phyloP scores from a whole-genome alignment of 2,329 filamentous ascomycete genomes.

The Ophiobolus disseminans region DNA sequence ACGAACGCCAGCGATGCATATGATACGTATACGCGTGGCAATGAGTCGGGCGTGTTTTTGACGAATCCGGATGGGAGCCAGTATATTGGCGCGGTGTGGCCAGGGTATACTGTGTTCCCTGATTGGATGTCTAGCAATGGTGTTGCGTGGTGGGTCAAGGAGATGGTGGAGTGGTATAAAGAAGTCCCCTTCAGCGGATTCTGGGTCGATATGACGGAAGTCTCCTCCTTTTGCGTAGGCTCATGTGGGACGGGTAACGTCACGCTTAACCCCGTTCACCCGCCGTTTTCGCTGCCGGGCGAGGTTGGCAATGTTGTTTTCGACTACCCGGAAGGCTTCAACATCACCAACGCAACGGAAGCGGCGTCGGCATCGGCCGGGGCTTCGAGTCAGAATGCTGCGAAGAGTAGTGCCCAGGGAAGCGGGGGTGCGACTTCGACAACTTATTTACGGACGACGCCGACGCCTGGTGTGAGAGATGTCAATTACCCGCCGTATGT shows the following conservation, averaged over 20 bases:
- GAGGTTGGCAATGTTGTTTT: conserved; percentile 67
- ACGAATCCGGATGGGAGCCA: conserved; percentile 62
- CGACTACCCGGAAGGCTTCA: conserved; percentile 73
- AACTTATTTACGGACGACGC: conserved; percentile 64
- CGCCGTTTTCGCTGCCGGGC: conserved; percentile 69
- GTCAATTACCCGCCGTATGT: conserved; percentile 78
- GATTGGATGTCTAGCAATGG: conserved; percentile 68
- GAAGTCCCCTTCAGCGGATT: conserved; percentile 61
- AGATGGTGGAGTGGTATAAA: conserved; percentile 60
- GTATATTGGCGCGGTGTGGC: conserved; percentile 65
- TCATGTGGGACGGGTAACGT: conserved; percentile 73
- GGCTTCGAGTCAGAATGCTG: conserved; percentile 59
- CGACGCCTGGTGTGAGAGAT: conserved; percentile 69
- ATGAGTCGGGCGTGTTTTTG: conserved; percentile 58
- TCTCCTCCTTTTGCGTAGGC: conserved; percentile 71
- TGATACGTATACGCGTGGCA: conserved; percentile 59
- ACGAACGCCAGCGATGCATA: conserved; percentile 69
- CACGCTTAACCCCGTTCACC: conserved; percentile 72
- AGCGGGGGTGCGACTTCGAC: conserved; percentile 33
- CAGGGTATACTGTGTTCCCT: conserved; percentile 66
- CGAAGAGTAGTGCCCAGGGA: conserved; percentile 38
- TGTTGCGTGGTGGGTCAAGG: conserved; percentile 65
- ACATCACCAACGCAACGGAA: conserved; percentile 72
- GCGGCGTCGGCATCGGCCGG: conserved; percentile 66
- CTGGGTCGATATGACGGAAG: conserved; percentile 70